Percentiles rank a stretch among this genome's conserved stretches.
Conservation (phyloP, 1,139 yeast species). For the Saccharomycopsis hybrid region DNA sequence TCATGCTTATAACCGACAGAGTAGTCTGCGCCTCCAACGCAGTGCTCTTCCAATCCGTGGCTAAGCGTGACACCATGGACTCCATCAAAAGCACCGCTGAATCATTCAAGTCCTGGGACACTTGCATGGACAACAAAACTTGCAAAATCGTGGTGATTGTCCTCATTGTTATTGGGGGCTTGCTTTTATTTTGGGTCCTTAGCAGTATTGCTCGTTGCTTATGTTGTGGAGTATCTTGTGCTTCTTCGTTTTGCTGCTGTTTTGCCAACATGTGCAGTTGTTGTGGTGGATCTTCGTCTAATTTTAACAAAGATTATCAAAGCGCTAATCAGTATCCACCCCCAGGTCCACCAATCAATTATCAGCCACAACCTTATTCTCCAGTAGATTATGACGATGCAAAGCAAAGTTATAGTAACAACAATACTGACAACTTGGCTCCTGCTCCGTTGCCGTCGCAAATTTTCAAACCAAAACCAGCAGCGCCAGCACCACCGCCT, state of each 20-base stretch:
- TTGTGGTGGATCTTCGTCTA: constrained; percentile 12
- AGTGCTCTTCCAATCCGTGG: too few species aligned
- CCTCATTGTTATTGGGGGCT: constrained; percentile 44
- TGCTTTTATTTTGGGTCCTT: constrained; percentile 26
- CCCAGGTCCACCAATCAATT: background rate
- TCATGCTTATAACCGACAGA: too few species aligned
- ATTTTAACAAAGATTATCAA: constrained; percentile 3
- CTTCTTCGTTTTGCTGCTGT: constrained; percentile 29
- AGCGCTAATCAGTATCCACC: constrained; percentile 1
- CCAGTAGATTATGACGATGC: constrained; percentile 1
- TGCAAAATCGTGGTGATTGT: constrained; percentile 61
- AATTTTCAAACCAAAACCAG: background rate
- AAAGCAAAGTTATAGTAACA: constrained; percentile 1
- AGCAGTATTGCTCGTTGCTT: constrained; percentile 27
- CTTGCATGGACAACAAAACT: constrained; percentile 55
- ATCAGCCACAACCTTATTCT: constrained; percentile 7
- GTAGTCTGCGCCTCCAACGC: too few species aligned
- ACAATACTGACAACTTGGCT: constrained; percentile 5
- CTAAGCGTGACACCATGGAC: too few species aligned
- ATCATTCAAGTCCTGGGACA: constrained; percentile 44
- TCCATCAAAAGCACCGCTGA: background rate
- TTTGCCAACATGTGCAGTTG: constrained; percentile 16
- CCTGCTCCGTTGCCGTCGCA: constrained; percentile 12
- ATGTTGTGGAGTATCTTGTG: constrained; percentile 25
- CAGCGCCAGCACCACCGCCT: background rate